Percentiles rank a stretch among this genome's conserved stretches.
Evolutionary conservation across 805 yeast species (phyloP).

Genomic region (Spathaspora boniae): DNA sequence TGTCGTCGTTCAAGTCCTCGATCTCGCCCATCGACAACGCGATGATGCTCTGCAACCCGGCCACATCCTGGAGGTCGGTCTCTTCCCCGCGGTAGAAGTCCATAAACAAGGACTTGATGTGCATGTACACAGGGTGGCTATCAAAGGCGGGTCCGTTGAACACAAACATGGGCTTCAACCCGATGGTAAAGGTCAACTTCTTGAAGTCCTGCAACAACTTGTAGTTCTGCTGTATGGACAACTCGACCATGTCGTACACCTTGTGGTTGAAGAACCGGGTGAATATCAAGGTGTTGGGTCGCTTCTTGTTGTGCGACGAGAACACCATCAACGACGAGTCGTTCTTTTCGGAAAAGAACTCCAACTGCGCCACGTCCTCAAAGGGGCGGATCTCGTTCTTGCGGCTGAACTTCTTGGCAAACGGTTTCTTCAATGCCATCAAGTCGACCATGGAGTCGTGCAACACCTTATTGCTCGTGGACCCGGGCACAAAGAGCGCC

Average conservation of each 20-base stretch:
- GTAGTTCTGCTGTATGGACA: slow-evolving; percentile 60
- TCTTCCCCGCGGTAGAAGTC: slow-evolving; percentile 89
- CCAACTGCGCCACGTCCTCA: slow-evolving; percentile 81
- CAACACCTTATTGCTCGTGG: slow-evolving; percentile 69
- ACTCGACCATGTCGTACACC: slow-evolving; percentile 91
- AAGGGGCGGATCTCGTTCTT: slow-evolving; percentile 90
- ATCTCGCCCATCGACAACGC: slow-evolving; percentile 72
- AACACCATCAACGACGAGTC: slow-evolving; percentile 83
- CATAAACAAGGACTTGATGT: slow-evolving; percentile 80
- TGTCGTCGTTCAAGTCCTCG: slow-evolving; percentile 64
- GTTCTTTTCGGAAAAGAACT: slow-evolving; percentile 92
- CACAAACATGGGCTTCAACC: slow-evolving; percentile 89
- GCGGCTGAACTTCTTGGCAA: slow-evolving; percentile 78
- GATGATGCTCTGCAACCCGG: slow-evolving; percentile 90
- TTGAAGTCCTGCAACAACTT: slow-evolving; percentile 80
- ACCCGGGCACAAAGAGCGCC: slow-evolving; percentile 89
- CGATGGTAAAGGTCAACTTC: slow-evolving; percentile 75
- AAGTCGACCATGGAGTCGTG: slow-evolving; percentile 90
- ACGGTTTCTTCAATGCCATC: slow-evolving; percentile 87
- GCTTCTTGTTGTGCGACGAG: slow-evolving; percentile 78
- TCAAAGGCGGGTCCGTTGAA: slow-evolving; percentile 94
- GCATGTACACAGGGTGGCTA: slow-evolving; percentile 79
- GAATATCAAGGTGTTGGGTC: slow-evolving; percentile 89
- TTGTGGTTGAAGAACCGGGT: slow-evolving; percentile 86
- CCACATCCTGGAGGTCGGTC: slow-evolving; percentile 82